Base-by-base conservation (phyloP, 306 rosid genomes). In the Fragaria ananassa region DNA sequence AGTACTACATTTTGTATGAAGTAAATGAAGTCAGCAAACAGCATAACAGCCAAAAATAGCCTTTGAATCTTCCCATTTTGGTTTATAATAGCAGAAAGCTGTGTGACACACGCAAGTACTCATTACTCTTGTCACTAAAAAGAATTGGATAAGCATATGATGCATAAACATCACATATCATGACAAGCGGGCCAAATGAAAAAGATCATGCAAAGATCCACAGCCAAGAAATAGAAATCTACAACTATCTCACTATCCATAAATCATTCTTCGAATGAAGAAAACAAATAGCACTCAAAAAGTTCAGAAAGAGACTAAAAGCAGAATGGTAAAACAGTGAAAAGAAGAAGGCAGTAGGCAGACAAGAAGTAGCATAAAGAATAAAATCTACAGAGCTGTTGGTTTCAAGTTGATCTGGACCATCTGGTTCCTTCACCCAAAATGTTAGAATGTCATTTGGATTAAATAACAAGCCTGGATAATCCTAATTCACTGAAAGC, bases 1-100 rank as follows among this genome's bases (percentile, higher is more conserved):
- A 70, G 74, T 69, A 92, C 97, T 91, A 85, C 90, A 89, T 83
- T 86, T 65, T 68, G 66, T 73, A 56, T 65, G 25, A 81, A 39
- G 61, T 44, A 63, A 63, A 69, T 63, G 12, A 69, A 46, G 23
- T 57, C 53, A 68, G 29, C 65, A 54, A 70, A 50, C 69, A 68
- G 68, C 77, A 64, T 34, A 76, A 62, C n/a, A 19, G 53, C 71
- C 64, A 82, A 54, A 74, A 46, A 68, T 21, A 82, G 79, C 73
- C 50, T 29, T 65, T 71, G 37, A 76, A 51, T 62, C 73, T 49
- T 53, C 64, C 61, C 62, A 73, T 73, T 56, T 57, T 60, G 80
- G 27, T 18, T 58, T 42, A 44, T 58, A 27, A 61, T 34, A 44
- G 78, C 21, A 45, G 27, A 74, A 73, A 61, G 18, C 12, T 37